Conservation (phyloP, 163 green algal genomes). For the Prototheca cutis region DNA sequence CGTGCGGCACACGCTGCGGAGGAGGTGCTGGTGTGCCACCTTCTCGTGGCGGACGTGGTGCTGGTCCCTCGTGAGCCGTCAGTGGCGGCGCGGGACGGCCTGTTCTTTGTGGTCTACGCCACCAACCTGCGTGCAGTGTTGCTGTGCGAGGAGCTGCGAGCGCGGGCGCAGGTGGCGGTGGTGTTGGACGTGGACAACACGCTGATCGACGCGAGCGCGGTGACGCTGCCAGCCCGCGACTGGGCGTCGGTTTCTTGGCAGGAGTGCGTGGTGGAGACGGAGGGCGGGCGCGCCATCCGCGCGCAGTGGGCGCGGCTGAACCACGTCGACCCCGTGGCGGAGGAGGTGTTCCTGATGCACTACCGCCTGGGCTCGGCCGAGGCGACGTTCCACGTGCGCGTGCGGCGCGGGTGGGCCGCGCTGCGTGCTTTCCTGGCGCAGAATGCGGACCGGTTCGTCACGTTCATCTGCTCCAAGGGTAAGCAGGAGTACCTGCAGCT, state of each 20-base stretch:
- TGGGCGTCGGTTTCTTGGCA: slow-evolving; percentile 22
- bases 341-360: slow-evolving; percentile 22
- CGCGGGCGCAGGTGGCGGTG: slow-evolving; percentile 14
- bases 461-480: slow-evolving; percentile 34
- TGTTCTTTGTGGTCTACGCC: slow-evolving; percentile 27
- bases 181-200: slow-evolving; percentile 40
- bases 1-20: slow-evolving; percentile 11
- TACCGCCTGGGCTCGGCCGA: slow-evolving; percentile 12
- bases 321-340: not conserved
- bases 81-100: slow-evolving; percentile 11
- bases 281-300: slow-evolving; percentile 4
- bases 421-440: slow-evolving; percentile 15
- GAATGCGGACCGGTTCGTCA: slow-evolving; percentile 11
- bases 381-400: slow-evolving; percentile 25
- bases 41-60: slow-evolving; percentile 21
- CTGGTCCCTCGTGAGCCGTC: slow-evolving; percentile 23
- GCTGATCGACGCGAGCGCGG: slow-evolving; percentile 20
- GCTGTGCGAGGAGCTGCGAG: slow-evolving; percentile 25
- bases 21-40: slow-evolving; percentile 15
- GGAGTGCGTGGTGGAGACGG: slow-evolving; percentile 12
- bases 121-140: slow-evolving; percentile 28
- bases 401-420: slow-evolving; percentile 22
- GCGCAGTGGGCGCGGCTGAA: slow-evolving; percentile 19
- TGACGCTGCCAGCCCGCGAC: slow-evolving; percentile 8
- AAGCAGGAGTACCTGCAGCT: slow-evolving; percentile 39